Base-by-base conservation (phyloP, 495 filamentous ascomycete species). In the Penicillium argentinense region DNA sequence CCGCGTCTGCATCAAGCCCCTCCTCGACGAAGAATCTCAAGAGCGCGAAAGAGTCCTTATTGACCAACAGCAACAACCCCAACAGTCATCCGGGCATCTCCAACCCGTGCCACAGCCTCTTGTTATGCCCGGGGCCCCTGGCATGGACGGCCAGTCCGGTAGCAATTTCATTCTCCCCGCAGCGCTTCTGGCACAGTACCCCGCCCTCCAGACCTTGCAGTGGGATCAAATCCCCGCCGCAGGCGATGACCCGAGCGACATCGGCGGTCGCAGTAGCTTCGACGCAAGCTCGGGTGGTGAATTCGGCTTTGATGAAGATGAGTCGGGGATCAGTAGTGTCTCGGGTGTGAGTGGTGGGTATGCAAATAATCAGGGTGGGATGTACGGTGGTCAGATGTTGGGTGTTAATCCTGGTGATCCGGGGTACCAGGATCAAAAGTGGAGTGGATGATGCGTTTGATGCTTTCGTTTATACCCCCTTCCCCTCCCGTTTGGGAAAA, bases 1-100 rank as follows among this genome's bases (percentile, higher is more conserved):
- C 8, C 81, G 93, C 4, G 87, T 96, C 32, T 98, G 93, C 64
- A 98, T 98, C 66, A 96, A 95, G 54, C 90, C 93, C 3, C 74
- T 98, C 3, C 76, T 97, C 7, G 95, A 96, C 41, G 91, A 95
- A 63, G 91, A 97, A 59, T 84, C 84, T 14, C 73, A 83, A 18
- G 90, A 96, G 59, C 76, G 88, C 9, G 81, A 88, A 24, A 75
- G 85, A 7, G 58, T 72, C 11, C 78, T 83, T 64, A 75, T 85
- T 49, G 82, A 89, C 49, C 81, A 87, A 55, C 79, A 81, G 38
- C 68, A 70, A 23, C 78, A 74, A 7, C 65, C 59, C n/a, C 56
- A 59, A 9, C 52, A 55, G 36, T 45, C 51, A 12, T 41, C 60
- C 12, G 59, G 60, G 3, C 66, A 71, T 53, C 53, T 76, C 9